Conservation (phyloP, 2,329 filamentous ascomycete genomes). For the Diaporthe ampelina region DNA sequence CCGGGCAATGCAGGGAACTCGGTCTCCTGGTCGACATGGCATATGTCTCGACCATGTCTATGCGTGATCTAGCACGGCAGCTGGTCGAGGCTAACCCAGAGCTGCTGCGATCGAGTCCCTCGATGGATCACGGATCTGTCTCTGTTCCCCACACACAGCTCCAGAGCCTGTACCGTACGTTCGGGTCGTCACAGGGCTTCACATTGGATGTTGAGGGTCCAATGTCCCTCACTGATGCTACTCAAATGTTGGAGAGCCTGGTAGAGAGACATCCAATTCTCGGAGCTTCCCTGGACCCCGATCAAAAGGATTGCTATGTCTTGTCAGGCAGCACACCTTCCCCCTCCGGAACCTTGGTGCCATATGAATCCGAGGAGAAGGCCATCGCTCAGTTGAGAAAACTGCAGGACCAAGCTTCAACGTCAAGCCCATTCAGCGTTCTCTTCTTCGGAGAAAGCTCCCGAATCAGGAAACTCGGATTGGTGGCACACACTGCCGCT, state of each 20-base stretch:
- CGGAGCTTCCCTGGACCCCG: not conserved
- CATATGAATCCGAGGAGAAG: not conserved
- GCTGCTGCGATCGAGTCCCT: not conserved
- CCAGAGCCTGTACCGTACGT: not conserved
- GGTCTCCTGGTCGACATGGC: not conserved
- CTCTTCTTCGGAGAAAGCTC: not conserved
- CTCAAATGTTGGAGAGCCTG: not conserved
- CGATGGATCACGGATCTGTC: not conserved
- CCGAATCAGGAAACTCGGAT: not conserved
- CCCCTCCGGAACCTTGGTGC: not conserved
- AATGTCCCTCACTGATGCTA: constrained; percentile 1
- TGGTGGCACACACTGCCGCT: not conserved
- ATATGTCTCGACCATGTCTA: not conserved
- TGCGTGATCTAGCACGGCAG: not conserved
- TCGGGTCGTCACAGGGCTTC: not conserved
- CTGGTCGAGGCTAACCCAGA: not conserved
- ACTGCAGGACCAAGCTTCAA: not conserved
- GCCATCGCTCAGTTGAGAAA: not conserved
- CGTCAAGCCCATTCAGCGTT: not conserved
- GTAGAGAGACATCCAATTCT: not conserved
- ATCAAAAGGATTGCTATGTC: not conserved
- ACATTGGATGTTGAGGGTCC: not conserved
- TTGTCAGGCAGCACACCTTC: not conserved
- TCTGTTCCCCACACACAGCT: not conserved
- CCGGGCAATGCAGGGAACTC: not conserved